Percentiles rank a stretch among this genome's conserved stretches.
Conservation (phyloP, 176 grass and related monocot genomes). For the Themeda triandra region DNA sequence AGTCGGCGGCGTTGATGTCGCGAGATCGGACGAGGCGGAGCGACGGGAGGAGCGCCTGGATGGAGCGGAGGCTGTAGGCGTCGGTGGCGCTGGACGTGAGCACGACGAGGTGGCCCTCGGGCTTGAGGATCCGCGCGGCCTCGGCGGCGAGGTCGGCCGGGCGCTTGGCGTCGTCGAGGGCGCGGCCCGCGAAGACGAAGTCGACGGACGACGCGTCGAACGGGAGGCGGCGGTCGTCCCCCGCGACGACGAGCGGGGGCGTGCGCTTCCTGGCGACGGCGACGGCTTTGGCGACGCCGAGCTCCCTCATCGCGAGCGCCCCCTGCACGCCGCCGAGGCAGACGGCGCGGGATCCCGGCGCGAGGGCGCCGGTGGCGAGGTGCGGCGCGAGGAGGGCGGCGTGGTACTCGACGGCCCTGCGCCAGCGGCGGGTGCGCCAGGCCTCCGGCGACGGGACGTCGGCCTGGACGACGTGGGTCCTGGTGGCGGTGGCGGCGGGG, state of each 20-base stretch:
- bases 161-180: conserved; percentile 42
- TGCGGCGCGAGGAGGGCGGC: conserved; percentile 40
- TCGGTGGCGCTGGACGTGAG: conserved; percentile 51
- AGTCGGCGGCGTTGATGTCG: conserved; percentile 13
- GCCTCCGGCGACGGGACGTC: conserved; percentile 12
- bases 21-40: conserved; percentile 37
- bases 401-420: conserved; percentile 48
- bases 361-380: conserved; percentile 38
- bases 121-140: conserved; percentile 47
- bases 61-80: conserved; percentile 53
- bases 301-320: conserved; percentile 70
- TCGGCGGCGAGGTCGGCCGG: conserved; percentile 48
- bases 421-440: conserved; percentile 65
- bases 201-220: conserved; percentile 44
- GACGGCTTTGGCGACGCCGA: conserved; percentile 49
- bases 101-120: conserved; percentile 44
- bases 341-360: conserved; percentile 25
- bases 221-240: conserved; percentile 24
- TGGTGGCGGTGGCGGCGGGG: not conserved
- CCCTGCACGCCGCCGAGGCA: conserved; percentile 50
- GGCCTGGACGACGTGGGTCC: not conserved
- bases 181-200: conserved; percentile 50
- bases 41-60: conserved; percentile 44
- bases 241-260: conserved; percentile 49
- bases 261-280: conserved; percentile 50